Conservation (phyloP, 2,329 filamentous ascomycete genomes). For the Didymella pinodella region DNA sequence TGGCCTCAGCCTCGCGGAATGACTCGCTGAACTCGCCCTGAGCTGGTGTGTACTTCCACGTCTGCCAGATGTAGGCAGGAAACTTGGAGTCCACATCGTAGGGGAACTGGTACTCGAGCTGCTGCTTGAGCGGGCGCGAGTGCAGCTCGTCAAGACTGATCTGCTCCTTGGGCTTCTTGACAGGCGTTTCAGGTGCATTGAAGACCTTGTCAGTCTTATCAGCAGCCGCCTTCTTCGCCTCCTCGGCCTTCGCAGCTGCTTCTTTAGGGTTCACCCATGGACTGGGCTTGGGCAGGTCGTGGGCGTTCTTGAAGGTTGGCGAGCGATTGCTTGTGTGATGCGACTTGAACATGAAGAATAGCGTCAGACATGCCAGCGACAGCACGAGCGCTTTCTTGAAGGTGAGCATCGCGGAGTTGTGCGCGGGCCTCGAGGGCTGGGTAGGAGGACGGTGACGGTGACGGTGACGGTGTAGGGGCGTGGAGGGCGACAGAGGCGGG, state of each 20-base stretch:
- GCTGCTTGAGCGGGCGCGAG: conserved; percentile 75
- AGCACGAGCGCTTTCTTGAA: conserved; percentile 78
- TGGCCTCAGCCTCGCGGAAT: conserved; percentile 84
- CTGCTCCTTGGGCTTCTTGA: conserved; percentile 61
- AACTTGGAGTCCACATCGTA: conserved; percentile 91
- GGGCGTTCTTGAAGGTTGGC: conserved; percentile 44
- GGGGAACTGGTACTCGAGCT: conserved; percentile 90
- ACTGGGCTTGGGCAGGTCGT: conserved; percentile 48
- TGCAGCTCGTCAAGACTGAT: conserved; percentile 74
- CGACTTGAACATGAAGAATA: conserved; percentile 74
- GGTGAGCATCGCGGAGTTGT: conserved; percentile 70
- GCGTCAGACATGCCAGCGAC: conserved; percentile 72
- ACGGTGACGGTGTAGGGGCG: neutral
- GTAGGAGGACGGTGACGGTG: neutral
- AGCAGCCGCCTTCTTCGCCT: conserved; percentile 21
- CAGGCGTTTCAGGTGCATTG: conserved; percentile 38
- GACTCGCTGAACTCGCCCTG: conserved; percentile 75
- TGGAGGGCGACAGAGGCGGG: neutral
- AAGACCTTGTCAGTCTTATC: conserved; percentile 38
- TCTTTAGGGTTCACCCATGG: conserved; percentile 43
- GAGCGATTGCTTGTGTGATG: conserved; percentile 56
- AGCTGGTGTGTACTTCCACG: conserved; percentile 88
- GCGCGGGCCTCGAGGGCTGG: neutral
- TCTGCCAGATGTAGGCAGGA: conserved; percentile 99
- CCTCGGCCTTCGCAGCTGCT: conserved; percentile 23